phyloP scores from a whole-genome alignment of 345 rosid genomes.

The Bruguiera parviflora region DNA sequence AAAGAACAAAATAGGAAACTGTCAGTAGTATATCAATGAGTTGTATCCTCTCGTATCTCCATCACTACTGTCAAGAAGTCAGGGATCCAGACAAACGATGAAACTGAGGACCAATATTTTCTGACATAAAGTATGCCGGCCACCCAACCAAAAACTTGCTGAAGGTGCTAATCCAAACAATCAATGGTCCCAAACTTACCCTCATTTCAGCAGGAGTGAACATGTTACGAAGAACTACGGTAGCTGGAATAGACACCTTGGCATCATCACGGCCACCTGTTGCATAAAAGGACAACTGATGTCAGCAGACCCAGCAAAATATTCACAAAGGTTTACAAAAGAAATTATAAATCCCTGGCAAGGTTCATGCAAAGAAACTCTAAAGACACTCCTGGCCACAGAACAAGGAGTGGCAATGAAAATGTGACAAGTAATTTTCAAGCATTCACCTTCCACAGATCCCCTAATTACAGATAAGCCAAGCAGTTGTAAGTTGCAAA shows the following conservation, averaged over 20 bases:
- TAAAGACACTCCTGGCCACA: not conserved
- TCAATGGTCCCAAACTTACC: constrained; percentile 32
- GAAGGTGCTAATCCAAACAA: not conserved
- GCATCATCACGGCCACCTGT: constrained; percentile 95
- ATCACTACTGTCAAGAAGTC: too few relatives aligned
- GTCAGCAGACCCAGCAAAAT: constrained; percentile 1
- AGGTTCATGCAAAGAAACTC: not conserved
- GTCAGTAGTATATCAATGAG: too few relatives aligned
- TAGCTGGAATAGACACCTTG: constrained; percentile 69
- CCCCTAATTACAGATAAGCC: not conserved
- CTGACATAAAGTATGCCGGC: not conserved
- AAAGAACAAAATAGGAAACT: too few relatives aligned
- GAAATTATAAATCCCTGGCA: constrained; percentile 1
- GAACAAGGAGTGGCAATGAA: constrained; percentile 4
- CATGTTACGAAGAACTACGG: constrained; percentile 79
- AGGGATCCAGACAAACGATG: not conserved
- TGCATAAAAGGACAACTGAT: constrained; percentile 17
- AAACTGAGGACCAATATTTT: not conserved
- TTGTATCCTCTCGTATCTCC: too few relatives aligned
- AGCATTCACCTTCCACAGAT: not conserved
- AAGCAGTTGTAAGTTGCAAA: not conserved
- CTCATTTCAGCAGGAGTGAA: constrained; percentile 82
- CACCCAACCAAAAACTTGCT: not conserved
- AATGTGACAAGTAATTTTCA: not conserved
- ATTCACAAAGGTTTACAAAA: not conserved